Percentiles rank a stretch among this genome's conserved stretches.
phyloP scores from a whole-genome alignment of 192 early-diverging fungal genomes.

The Dispira parvispora region DNA sequence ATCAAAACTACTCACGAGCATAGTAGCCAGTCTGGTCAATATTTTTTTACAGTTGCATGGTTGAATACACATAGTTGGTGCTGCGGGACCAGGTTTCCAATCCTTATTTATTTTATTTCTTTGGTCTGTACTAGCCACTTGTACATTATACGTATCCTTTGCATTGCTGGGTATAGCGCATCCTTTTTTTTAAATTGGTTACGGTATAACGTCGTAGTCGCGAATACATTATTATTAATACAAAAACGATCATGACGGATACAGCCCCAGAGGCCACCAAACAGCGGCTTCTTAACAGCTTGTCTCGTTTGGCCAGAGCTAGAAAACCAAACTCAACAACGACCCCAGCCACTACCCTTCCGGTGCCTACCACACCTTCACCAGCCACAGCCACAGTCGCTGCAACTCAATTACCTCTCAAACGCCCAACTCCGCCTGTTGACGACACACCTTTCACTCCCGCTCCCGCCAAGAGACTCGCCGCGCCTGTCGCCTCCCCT shows the following conservation, averaged over 20 bases:
- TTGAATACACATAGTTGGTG: too few species aligned
- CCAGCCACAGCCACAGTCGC: neutral
- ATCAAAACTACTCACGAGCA: neutral
- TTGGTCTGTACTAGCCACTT: neutral
- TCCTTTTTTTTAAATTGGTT: neutral
- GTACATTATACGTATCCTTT: neutral
- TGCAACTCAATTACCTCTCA: neutral
- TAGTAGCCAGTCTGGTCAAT: too few species aligned
- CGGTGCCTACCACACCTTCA: neutral
- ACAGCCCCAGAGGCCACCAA: conserved; percentile 3
- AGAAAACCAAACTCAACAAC: neutral
- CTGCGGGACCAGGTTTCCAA: too few species aligned
- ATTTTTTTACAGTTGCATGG: too few species aligned
- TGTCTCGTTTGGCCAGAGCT: conserved; percentile 7
- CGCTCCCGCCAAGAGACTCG: too few species aligned
- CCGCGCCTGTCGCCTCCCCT: too few species aligned
- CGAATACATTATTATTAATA: neutral
- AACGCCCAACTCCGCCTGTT: neutral
- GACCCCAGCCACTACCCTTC: neutral
- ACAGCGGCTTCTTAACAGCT: conserved; percentile 1
- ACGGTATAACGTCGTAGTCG: neutral
- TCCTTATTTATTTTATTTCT: neutral
- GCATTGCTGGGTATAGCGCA: neutral
- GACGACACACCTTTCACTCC: too few species aligned
- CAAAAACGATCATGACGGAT: neutral